phyloP scores from a whole-genome alignment of 1,139 yeast species.

The Pichia sp. region DNA sequence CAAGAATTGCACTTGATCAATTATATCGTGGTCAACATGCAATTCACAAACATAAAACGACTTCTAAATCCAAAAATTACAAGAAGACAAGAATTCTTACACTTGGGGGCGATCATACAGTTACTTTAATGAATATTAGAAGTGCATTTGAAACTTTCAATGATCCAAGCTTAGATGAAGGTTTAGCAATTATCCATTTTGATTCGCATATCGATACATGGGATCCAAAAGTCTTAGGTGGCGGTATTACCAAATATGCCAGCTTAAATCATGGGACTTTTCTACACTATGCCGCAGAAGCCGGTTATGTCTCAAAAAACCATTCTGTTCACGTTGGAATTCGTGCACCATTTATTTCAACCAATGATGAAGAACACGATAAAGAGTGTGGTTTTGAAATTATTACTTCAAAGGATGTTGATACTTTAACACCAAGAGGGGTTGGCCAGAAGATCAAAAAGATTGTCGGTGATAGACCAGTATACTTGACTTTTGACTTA shows the following conservation, averaged over 20 bases:
- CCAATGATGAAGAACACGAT: constrained; percentile 41
- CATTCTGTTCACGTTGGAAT: constrained; percentile 48
- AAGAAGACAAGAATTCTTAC: constrained; percentile 36
- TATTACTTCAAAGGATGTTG: constrained; percentile 45
- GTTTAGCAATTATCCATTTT: constrained; percentile 46
- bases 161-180: constrained; percentile 31
- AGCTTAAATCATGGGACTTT: constrained; percentile 51
- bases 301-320: constrained; percentile 40
- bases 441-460: constrained; percentile 34
- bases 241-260: constrained; percentile 46
- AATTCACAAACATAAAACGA: constrained; percentile 33
- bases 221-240: constrained; percentile 51
- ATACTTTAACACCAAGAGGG: constrained; percentile 28
- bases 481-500: constrained; percentile 47
- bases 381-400: constrained; percentile 40
- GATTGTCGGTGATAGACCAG: constrained; percentile 34
- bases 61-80: constrained; percentile 14
- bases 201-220: constrained; percentile 59
- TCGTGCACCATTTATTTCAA: constrained; percentile 45
- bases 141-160: constrained; percentile 41
- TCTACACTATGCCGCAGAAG: constrained; percentile 52
- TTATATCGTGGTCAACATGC: constrained; percentile 46
- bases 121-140: constrained; percentile 43
- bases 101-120: constrained; percentile 56
- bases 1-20: constrained; percentile 47